Percentiles rank a stretch among this genome's conserved stretches.
Conservation (phyloP, 2,329 filamentous ascomycete species). For the Fusarium hainanense region DNA sequence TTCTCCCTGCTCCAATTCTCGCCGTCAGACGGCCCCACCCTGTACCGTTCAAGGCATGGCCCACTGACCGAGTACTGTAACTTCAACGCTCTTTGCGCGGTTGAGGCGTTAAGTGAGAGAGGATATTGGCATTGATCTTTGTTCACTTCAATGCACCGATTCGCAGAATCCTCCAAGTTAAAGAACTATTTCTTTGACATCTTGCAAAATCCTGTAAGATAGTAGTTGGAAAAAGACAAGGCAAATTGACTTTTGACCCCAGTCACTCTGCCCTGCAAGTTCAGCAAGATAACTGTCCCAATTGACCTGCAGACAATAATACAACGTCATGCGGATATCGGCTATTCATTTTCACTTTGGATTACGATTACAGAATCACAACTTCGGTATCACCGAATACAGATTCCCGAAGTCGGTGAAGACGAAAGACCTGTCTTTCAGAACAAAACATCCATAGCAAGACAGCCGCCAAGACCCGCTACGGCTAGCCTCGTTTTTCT, state of each 20-base stretch:
- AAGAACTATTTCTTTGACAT: background rate
- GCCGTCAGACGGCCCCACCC: constrained; percentile 29
- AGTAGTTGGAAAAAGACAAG: background rate
- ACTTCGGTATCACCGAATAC: constrained; percentile 21
- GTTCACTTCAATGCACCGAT: background rate
- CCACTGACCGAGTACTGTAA: background rate
- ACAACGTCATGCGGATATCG: constrained; percentile 9
- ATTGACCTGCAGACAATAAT: background rate
- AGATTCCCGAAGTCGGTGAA: constrained; percentile 24
- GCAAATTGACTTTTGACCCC: constrained; percentile 5
- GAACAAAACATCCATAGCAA: background rate
- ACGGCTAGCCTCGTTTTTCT: constrained; percentile 12
- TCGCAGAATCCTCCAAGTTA: background rate
- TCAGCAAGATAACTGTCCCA: background rate
- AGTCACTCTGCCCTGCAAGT: background rate
- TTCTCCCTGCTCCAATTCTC: constrained; percentile 25
- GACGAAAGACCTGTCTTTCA: background rate
- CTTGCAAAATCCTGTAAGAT: background rate
- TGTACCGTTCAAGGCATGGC: background rate
- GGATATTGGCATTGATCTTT: background rate
- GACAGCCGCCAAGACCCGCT: constrained; percentile 17
- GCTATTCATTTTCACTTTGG: background rate
- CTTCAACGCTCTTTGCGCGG: constrained; percentile 8
- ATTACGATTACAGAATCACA: background rate
- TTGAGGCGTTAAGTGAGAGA: constrained; percentile 4